These are phyloP conservation scores for Xerocomus potaroensis DNA, from an alignment of 768 basidiomycete species.

Conservation along the genomic window DNA sequence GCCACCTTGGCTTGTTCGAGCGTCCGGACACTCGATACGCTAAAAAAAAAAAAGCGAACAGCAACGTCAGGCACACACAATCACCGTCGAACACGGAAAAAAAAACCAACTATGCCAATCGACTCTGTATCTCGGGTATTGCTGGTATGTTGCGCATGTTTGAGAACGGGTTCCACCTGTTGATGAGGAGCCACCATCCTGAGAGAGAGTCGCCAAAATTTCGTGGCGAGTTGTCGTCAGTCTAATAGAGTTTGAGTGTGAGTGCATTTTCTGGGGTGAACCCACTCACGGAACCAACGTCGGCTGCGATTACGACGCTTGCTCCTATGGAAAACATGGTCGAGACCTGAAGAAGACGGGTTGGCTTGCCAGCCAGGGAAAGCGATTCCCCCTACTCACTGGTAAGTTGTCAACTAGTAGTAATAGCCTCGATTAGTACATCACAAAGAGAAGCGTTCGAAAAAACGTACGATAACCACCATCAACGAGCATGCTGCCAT, in stretches of 20 bases:
- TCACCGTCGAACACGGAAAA: background rate
- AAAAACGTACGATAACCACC: conserved; percentile 77
- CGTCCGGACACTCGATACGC: conserved; percentile 93
- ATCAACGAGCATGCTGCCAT: conserved; percentile 89
- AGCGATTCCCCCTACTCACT: conserved; percentile 38
- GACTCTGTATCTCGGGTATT: conserved; percentile 90
- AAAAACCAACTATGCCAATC: conserved; percentile 83
- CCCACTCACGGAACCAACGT: conserved; percentile 78
- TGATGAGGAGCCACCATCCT: conserved; percentile 93
- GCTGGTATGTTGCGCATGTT: conserved; percentile 72
- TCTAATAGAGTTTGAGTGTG: conserved; percentile 23
- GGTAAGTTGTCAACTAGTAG: conserved; percentile 81
- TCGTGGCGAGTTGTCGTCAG: conserved; percentile 93
- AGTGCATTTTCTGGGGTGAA: background rate
- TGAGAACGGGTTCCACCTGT: conserved; percentile 91
- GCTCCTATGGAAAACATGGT: conserved; percentile 93
- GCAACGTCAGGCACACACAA: background rate
- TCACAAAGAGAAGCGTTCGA: background rate
- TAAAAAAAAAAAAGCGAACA: conserved; percentile 37
- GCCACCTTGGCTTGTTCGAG: conserved; percentile 92
- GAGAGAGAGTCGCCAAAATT: conserved; percentile 94
- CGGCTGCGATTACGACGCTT: conserved; percentile 84
- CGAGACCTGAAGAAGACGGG: conserved; percentile 58
- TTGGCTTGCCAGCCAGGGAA: conserved; percentile 1
- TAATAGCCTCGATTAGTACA: conserved; percentile 3